Evolutionary conservation across 352 stramenopile species (phyloP).

Genomic region (Pythium utonaiense): DNA sequence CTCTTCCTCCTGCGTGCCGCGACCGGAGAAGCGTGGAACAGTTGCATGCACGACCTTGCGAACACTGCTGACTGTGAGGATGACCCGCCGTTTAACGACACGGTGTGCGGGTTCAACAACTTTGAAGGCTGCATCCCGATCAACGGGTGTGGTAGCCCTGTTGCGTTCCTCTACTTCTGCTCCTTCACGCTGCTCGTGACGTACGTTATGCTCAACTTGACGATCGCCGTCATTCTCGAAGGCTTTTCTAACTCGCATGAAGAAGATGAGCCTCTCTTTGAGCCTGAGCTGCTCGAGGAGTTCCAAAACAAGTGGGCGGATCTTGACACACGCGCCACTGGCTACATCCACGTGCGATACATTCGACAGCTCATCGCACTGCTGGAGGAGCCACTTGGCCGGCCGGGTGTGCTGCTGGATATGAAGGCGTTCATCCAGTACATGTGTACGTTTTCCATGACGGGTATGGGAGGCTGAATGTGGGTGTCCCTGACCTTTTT

Average conservation of each 20-base stretch:
- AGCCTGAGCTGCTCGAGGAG: conserved; percentile 82
- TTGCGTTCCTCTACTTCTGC: conserved; percentile 73
- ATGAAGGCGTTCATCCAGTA: conserved; percentile 53
- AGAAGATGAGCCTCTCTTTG: conserved; percentile 87
- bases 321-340: conserved; percentile 86
- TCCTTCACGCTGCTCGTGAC: conserved; percentile 91
- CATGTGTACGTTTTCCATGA: conserved; percentile 47
- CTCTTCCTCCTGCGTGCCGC: conserved; percentile 88
- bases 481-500: background rate
- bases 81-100: conserved; percentile 50
- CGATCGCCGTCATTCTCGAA: conserved; percentile 92
- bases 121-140: conserved; percentile 60
- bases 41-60: conserved; percentile 89
- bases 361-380: conserved; percentile 73
- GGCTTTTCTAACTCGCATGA: conserved; percentile 84
- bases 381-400: conserved; percentile 75
- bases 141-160: conserved; percentile 71
- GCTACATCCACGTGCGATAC: conserved; percentile 75
- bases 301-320: conserved; percentile 88
- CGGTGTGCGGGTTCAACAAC: conserved; percentile 74
- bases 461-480: background rate
- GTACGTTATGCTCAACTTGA: conserved; percentile 93
- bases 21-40: conserved; percentile 93
- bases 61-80: conserved; percentile 50
- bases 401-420: conserved; percentile 34